phyloP scores from a whole-genome alignment of 2,329 filamentous ascomycete species.

The Fusarium paranaense region DNA sequence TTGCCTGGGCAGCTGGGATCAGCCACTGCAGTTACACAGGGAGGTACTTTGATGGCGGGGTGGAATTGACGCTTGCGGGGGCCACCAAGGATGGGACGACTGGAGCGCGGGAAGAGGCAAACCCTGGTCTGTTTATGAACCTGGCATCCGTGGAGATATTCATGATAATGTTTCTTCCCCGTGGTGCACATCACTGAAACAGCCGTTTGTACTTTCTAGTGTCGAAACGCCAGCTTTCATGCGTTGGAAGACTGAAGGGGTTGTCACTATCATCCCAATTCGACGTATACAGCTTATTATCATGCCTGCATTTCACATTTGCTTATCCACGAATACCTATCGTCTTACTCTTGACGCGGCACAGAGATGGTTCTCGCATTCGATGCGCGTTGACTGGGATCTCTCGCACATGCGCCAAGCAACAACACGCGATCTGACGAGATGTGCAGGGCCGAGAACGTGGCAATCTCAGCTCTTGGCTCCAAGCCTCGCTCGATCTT shows the following conservation, averaged over 20 bases:
- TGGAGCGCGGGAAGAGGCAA: background rate
- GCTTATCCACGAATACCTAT: background rate
- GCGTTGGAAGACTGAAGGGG: background rate
- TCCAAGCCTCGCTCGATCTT: background rate
- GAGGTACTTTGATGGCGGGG: background rate
- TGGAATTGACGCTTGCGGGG: background rate
- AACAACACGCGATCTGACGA: background rate
- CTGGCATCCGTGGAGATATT: background rate
- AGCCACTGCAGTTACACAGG: background rate
- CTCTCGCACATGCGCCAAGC: background rate
- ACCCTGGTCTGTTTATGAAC: background rate
- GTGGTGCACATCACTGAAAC: background rate
- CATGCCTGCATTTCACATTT: background rate
- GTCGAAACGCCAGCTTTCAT: background rate
- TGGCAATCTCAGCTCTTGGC: background rate
- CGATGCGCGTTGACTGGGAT: background rate
- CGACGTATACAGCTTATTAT: background rate
- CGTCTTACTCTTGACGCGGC: background rate
- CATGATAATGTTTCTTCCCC: background rate
- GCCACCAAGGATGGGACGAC: background rate
- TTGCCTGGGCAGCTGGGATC: background rate
- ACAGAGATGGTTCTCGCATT: background rate
- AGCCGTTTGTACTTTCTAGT: background rate
- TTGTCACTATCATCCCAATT: background rate
- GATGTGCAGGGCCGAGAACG: background rate